Conservation (phyloP, 352 stramenopile genomes). For the Pythium folliculosum region DNA sequence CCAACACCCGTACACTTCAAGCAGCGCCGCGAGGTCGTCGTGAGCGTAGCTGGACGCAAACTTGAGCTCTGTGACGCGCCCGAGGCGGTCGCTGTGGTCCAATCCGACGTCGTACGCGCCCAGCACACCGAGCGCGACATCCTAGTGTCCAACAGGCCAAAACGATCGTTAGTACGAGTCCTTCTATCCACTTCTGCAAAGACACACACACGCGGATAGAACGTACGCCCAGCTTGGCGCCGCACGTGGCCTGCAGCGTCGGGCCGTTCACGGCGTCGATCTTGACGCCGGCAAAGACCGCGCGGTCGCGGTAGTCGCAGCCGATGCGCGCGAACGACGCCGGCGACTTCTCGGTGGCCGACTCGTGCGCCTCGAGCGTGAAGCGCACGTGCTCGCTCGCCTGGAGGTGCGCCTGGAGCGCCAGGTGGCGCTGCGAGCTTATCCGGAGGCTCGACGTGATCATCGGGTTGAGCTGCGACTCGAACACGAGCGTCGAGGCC, state of each 20-base stretch:
- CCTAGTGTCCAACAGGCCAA: slow-evolving; percentile 13
- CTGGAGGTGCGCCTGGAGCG: slow-evolving; percentile 66
- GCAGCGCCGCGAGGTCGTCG: slow-evolving; percentile 60
- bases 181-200: not conserved
- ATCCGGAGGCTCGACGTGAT: slow-evolving; percentile 61
- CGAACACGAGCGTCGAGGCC: slow-evolving; percentile 59
- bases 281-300: slow-evolving; percentile 59
- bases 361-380: slow-evolving; percentile 75
- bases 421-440: slow-evolving; percentile 69
- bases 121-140: slow-evolving; percentile 46
- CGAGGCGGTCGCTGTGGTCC: slow-evolving; percentile 73
- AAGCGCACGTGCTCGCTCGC: slow-evolving; percentile 57
- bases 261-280: slow-evolving; percentile 82
- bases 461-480: slow-evolving; percentile 69
- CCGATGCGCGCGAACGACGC: slow-evolving; percentile 73
- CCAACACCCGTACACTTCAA: slow-evolving; percentile 64
- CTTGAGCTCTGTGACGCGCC: slow-evolving; percentile 65
- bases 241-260: slow-evolving; percentile 62
- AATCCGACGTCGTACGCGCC: slow-evolving; percentile 80
- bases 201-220: not conserved
- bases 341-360: slow-evolving; percentile 63
- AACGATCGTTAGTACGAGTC: not conserved
- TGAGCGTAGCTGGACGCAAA: slow-evolving; percentile 59
- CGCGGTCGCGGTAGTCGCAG: slow-evolving; percentile 54
- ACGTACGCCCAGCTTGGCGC: slow-evolving; percentile 45